Base-by-base conservation (phyloP, 73 alveolate genomes). In the Paramecium sexaurelia region DNA sequence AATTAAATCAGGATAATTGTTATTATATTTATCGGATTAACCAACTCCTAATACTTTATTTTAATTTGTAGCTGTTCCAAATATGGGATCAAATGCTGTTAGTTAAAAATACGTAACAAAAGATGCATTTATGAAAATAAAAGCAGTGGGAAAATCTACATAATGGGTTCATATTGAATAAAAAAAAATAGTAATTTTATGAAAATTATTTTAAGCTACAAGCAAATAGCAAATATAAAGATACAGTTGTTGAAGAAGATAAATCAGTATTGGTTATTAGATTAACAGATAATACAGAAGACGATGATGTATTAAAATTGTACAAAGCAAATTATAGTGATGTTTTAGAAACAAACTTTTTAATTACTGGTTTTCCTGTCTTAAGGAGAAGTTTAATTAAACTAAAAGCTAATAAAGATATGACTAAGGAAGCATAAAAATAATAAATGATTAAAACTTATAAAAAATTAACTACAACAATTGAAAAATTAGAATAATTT, bases 251-350 rank as follows among this genome's bases (percentile, higher is more conserved):
- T 40, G 94, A 88, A 55, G 87, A 82, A 88, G 87, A 75, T 68
- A 82, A 88, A 88, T 55, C 68, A 88, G 94, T 75, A 32, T 9
- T 88, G 39, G 84, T 69, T 45, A 51, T 43, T 36, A 68, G 87
- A 55, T 66, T 88, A 55, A 88, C 85, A 29, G 94, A 88, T 43
- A 32, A 69, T 61, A 88, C 91, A 26, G 87, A 75, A 15, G 94
- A 88, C 43, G 94, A 88, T 36, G 94, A 88, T 45, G 94, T 82
- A 13, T 43, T 88, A 24, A 88, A 88, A 69, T 55, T 88, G 51
- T 68, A 68, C 36, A 75, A 56, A 29, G 94, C 94, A 27, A 88
- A 47, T 43, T 68, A 68, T 75, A 69, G 84, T 26, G 94, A 88
- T 68, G 94, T 88, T 3, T 13, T 88, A 20, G 89, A 88, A 82